Base-by-base conservation (phyloP, 225 moss, liverwort and hornwort genomes). In the Straminergon stramineum region DNA sequence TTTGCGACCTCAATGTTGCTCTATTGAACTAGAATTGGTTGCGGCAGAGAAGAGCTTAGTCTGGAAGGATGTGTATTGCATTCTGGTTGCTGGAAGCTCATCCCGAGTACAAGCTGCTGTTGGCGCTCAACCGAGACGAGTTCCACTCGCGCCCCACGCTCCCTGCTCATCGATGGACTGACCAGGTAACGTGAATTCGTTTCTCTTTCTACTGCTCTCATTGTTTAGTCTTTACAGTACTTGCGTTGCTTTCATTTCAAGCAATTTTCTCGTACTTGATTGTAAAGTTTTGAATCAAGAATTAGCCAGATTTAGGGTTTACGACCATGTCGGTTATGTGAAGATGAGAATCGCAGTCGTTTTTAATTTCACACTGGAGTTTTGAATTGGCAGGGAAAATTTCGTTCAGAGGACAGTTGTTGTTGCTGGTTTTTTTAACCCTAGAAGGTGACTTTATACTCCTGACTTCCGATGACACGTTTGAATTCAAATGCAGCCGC, bases 51-150 rank as follows among this genome's bases (percentile, higher is more conserved):
- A 55, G 88, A 53, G 60, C 75, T 63, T 61, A 30, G 41, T 30
- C 41, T 61, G 66, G 88, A 89, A 91, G 82, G 90, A 99, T 99
- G 97, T 97, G 99, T 88, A 84, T 99, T 62, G 93, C 96, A 69
- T 97, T 99, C 75, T 99, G 99, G 97, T 77, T 96, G 89, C 94
- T 97, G 92, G 96, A 97, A 82, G 84, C 94, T 85, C 97, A 97
- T 56, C 94, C 99, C 32, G 56, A 93, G 51, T 99, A 95, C 55
- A 97, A 95, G 95, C 90, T 99, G 43, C 77, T 99, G 56, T 94
- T 99, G 86, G 96, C 94, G 52, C 91, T 94, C 79, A 99, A 97
- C 83, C 91, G 99, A 75, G 97, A 97, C 82, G 99, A 99, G 93
- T 84, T 16, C 21, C 79, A 90, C 84, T 86, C 93, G 31, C 96